A percentile compares a stretch with the other conserved stretches of the same genome.
Conservation (phyloP, 176 grass and related monocot genomes). For the Bolboschoenus planiculmis region DNA sequence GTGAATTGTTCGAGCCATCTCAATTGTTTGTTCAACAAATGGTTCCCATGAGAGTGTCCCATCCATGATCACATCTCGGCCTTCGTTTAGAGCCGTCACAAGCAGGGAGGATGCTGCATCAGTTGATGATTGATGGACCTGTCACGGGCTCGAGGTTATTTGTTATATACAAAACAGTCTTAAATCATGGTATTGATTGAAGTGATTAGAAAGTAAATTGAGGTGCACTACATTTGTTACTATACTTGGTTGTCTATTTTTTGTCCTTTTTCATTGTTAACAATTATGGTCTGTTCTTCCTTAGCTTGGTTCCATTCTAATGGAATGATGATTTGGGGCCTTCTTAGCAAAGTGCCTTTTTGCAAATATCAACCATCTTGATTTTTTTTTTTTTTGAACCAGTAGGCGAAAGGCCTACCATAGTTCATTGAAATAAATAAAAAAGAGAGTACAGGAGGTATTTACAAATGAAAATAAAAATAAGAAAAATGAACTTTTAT, state of each 20-base stretch:
- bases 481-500: too few relatives aligned
- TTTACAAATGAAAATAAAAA: too few relatives aligned
- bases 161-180: neutral
- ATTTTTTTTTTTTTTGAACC: too few relatives aligned
- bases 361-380: neutral
- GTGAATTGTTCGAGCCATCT: conserved; percentile 78
- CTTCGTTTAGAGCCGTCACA: conserved; percentile 95
- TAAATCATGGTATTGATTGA: neutral
- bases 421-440: too few relatives aligned
- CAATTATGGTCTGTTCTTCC: too few relatives aligned
- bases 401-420: too few relatives aligned
- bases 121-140: conserved; percentile 92
- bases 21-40: conserved; percentile 78
- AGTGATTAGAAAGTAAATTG: too few relatives aligned
- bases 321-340: neutral
- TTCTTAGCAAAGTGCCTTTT: neutral
- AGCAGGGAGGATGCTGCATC: conserved; percentile 90
- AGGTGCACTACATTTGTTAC: too few relatives aligned
- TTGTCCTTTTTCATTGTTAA: too few relatives aligned
- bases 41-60: conserved; percentile 94
- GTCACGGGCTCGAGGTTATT: neutral
- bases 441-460: too few relatives aligned
- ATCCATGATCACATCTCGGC: conserved; percentile 94
- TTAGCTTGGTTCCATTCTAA: neutral
- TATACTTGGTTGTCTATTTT: too few relatives aligned